Evolutionary conservation across 306 rosid genomes (phyloP).

Genomic region (Begonia peltatifolia): DNA sequence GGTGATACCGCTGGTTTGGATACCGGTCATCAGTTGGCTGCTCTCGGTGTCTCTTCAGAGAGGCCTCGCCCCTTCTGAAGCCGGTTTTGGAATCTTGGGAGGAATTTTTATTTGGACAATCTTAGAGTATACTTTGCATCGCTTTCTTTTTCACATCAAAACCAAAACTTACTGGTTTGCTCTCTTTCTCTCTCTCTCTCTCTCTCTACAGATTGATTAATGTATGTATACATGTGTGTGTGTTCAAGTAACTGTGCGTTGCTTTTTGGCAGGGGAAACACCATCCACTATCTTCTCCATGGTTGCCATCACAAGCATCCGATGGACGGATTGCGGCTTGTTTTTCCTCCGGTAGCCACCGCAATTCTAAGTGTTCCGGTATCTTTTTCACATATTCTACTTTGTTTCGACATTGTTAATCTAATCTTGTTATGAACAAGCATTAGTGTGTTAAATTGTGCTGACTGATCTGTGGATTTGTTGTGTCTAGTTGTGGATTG

Average conservation of each 20-base stretch:
- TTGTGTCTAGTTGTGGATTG: conserved; percentile 13
- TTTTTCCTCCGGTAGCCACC: conserved; percentile 93
- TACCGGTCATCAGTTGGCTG: conserved; percentile 65
- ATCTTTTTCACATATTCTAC: conserved; percentile 2
- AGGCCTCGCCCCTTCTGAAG: conserved; percentile 47
- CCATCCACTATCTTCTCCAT: conserved; percentile 79
- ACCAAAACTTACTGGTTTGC: conserved; percentile 89
- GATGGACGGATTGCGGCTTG: conserved; percentile 94
- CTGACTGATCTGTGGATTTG: no score
- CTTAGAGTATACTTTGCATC: conserved; percentile 70
- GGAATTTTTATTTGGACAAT: conserved; percentile 79
- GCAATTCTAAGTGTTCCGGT: conserved; percentile 69
- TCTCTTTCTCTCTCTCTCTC: not conserved
- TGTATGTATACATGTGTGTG: not conserved
- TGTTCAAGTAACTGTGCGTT: not conserved
- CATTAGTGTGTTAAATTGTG: no score
- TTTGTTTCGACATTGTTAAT: no score
- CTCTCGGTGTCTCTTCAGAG: conserved; percentile 35
- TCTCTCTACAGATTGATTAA: not conserved
- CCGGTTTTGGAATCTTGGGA: conserved; percentile 30
- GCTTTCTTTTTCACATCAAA: conserved; percentile 85
- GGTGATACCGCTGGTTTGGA: conserved; percentile 86
- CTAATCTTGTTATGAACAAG: no score
- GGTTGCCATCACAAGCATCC: conserved; percentile 99
- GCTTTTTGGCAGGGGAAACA: conserved; percentile 60